Evolutionary conservation across 805 yeast genomes (phyloP).

Genomic region (Candida cerambycidarum): DNA sequence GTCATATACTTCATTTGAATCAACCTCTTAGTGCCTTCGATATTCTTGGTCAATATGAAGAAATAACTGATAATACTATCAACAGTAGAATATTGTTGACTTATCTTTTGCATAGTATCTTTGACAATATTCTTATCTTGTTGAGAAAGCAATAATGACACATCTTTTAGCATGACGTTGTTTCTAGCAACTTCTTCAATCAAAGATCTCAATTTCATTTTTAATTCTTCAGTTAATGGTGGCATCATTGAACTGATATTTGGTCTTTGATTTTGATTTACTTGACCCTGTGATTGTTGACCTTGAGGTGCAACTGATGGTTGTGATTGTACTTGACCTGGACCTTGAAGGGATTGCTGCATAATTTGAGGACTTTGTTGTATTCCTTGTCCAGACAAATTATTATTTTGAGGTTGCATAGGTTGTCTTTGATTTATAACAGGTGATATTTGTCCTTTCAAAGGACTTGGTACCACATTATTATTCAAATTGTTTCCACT

Average conservation of each 20-base stretch:
- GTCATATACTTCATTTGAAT: conserved; percentile 79
- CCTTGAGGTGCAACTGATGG: background rate
- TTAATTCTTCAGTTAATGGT: conserved; percentile 57
- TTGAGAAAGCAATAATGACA: conserved; percentile 58
- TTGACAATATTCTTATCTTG: conserved; percentile 64
- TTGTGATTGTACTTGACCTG: background rate
- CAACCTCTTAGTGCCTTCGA: conserved; percentile 71
- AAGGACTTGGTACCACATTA: conserved; percentile 13
- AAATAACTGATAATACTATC: conserved; percentile 80
- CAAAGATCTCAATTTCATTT: conserved; percentile 58
- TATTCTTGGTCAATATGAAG: conserved; percentile 70
- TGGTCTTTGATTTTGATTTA: background rate
- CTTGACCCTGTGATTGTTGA: background rate
- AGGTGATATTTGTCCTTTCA: conserved; percentile 12
- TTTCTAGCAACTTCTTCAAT: conserved; percentile 68
- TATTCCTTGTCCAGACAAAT: conserved; percentile 9
- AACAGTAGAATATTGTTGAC: conserved; percentile 64
- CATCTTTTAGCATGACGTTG: conserved; percentile 64
- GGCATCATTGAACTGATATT: conserved; percentile 24
- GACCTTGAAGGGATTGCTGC: conserved; percentile 3
- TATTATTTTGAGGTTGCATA: conserved; percentile 13
- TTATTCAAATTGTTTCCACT: background rate
- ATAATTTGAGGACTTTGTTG: conserved; percentile 11
- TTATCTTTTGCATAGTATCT: conserved; percentile 51
- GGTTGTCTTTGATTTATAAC: conserved; percentile 16